A percentile compares a stretch with the other conserved stretches of the same genome.
These are phyloP conservation scores for Myxozyma geophila DNA, from an alignment of 805 yeast species.

Conservation along the genomic window DNA sequence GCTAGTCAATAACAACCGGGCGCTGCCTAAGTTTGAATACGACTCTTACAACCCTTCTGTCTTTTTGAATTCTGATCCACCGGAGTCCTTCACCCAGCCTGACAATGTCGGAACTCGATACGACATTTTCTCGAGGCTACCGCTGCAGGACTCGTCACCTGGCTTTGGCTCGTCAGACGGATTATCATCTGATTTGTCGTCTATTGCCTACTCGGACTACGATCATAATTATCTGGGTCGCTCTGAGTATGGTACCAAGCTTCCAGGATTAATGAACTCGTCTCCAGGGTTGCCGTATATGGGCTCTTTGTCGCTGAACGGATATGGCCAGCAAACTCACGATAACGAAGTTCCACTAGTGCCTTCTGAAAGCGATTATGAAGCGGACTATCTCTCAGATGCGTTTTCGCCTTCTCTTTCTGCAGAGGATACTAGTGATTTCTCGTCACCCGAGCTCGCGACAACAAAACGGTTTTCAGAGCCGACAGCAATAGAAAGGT, in stretches of 20 bases:
- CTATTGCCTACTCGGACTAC: slow-evolving; percentile 14
- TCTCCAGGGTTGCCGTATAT: not conserved
- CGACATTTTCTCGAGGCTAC: slow-evolving; percentile 22
- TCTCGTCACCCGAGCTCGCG: slow-evolving; percentile 32
- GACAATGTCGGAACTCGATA: slow-evolving; percentile 21
- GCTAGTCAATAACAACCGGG: not conserved
- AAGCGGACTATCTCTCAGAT: slow-evolving; percentile 31
- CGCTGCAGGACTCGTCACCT: slow-evolving; percentile 6
- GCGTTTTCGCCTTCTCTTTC: slow-evolving; percentile 31
- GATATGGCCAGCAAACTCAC: slow-evolving; percentile 1
- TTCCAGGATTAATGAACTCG: not conserved
- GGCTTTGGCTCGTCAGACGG: not conserved
- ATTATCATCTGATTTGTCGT: slow-evolving; percentile 8
- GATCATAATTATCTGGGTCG: slow-evolving; percentile 4
- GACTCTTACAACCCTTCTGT: slow-evolving; percentile 6
- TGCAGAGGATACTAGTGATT: slow-evolving; percentile 29
- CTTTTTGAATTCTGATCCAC: slow-evolving; percentile 6
- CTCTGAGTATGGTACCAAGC: slow-evolving; percentile 1
- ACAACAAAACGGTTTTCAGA: slow-evolving; percentile 11
- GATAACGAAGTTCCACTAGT: slow-evolving; percentile 2
- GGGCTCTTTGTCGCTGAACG: not conserved
- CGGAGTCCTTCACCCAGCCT: not conserved
- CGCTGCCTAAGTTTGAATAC: slow-evolving; percentile 8
- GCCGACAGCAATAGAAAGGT: not conserved
- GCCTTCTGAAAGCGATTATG: slow-evolving; percentile 28